Evolutionary conservation across 2,329 filamentous ascomycete species (phyloP).

Genomic region (Pezicula rhizophila): DNA sequence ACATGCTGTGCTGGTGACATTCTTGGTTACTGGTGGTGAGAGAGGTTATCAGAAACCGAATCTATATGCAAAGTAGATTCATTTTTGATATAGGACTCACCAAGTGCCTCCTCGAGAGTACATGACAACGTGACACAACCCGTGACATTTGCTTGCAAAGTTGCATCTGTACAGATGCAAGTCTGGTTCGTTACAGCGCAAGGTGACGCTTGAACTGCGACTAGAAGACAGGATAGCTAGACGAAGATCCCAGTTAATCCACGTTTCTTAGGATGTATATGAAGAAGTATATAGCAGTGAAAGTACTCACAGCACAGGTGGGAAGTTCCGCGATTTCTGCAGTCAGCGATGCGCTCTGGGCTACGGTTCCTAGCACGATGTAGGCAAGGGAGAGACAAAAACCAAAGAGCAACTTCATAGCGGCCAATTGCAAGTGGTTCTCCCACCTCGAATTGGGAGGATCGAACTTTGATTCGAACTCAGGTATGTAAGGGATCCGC

Average conservation of each 20-base stretch:
- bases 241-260: neutral
- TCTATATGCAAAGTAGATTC: no score
- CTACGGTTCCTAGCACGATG: no score
- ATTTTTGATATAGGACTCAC: conserved; percentile 12
- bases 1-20: conserved; percentile 33
- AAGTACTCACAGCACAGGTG: conserved; percentile 7
- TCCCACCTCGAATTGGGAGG: no score
- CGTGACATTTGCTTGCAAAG: conserved; percentile 27
- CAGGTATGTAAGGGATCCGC: no score
- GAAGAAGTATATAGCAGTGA: neutral
- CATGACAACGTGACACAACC: conserved; percentile 30
- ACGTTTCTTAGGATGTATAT: neutral
- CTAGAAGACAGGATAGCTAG: conserved; percentile 14
- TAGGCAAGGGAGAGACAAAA: no score
- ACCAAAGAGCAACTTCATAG: no score
- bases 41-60: conserved; percentile 3
- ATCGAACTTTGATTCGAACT: no score
- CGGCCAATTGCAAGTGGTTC: no score
- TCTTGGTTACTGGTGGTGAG: conserved; percentile 32
- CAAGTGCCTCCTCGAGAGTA: conserved; percentile 31
- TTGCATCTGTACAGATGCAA: conserved; percentile 33
- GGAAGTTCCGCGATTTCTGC: conserved; percentile 3
- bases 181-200: conserved; percentile 31
- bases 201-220: conserved; percentile 19
- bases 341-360: no score